Percentiles rank a stretch among this genome's conserved stretches.
Evolutionary conservation across 495 filamentous ascomycete genomes (phyloP).

Genomic region (Articulospora tetracladia): DNA sequence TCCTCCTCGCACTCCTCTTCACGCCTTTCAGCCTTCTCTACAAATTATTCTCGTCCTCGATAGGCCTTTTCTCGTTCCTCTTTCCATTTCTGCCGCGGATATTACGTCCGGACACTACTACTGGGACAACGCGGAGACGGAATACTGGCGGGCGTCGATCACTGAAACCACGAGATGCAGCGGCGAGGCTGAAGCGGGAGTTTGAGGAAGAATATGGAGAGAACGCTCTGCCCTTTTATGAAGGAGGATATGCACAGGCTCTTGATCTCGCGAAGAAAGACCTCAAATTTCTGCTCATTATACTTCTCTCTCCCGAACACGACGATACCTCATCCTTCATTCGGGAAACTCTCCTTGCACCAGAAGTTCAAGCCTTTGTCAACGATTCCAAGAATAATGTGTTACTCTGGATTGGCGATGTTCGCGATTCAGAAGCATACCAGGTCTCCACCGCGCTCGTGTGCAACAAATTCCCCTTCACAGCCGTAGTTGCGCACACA

Average conservation of each 20-base stretch:
- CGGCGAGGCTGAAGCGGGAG: constrained; percentile 80
- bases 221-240: constrained; percentile 66
- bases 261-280: constrained; percentile 85
- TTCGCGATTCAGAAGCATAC: constrained; percentile 89
- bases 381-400: constrained; percentile 69
- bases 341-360: constrained; percentile 71
- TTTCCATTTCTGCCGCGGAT: constrained; percentile 82
- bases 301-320: constrained; percentile 86
- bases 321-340: constrained; percentile 87
- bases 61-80: constrained; percentile 64
- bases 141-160: constrained; percentile 66
- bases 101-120: constrained; percentile 34
- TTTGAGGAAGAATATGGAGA: constrained; percentile 90
- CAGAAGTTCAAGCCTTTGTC: constrained; percentile 68
- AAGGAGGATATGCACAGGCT: constrained; percentile 85
- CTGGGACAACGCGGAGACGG: constrained; percentile 43
- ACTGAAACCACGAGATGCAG: constrained; percentile 79
- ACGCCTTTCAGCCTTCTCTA: constrained; percentile 79
- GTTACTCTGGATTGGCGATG: constrained; percentile 85
- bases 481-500: constrained; percentile 78
- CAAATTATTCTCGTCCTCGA: constrained; percentile 56
- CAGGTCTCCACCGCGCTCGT: constrained; percentile 79
- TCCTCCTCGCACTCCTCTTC: constrained; percentile 73
- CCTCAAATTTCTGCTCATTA: constrained; percentile 82
- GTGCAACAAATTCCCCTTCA: constrained; percentile 88